Base-by-base conservation (phyloP, 805 yeast genomes). In the Nakazawaea molendinolei region DNA sequence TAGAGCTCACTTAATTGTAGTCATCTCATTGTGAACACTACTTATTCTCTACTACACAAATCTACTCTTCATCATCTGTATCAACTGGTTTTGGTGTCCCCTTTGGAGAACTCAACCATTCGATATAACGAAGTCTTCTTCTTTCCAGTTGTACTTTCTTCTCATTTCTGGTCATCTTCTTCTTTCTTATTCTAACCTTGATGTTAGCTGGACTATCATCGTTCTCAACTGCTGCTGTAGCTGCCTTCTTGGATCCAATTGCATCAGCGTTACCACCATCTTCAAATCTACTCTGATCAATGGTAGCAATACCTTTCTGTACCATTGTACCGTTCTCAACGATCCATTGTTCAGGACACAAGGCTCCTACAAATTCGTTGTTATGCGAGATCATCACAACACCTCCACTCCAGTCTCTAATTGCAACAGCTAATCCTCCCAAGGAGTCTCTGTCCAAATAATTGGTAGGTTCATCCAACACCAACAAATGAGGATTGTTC, bases 361-460 rank as follows among this genome's bases (percentile, higher is more conserved):
- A 65, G 5, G 97, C 97, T 38, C 97, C 95, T 29, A 89, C 96
- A 49, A 90, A 90, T 63, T 90, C 98, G 53, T 80, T 81, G 69
- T 90, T 90, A 69, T 90, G 98, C 45, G 97, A 89, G 64, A 90
- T 90, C 95, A 90, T 86, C 41, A 90, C 94, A 44, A 90, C 97
- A 67, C 97, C 97, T 56, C 98, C 98, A 44, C 76, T 63, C 97
- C 97, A 90, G 59, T 90, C 97, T 63, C 97, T 80, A 55, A 90
- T 92, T 34, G 98, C 98, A 51, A 90, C 78, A 20, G 98, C 97
- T 49, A 90, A 72, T 32, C 97, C 98, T 61, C 97, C 98, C 44
- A 90, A 71, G 18, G 97, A 89, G 60, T 90, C 98, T 71, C 98
- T 82, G 63, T 90, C 98, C 65, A 90, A 71, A 70, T 92, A 90